A percentile compares a stretch with the other conserved stretches of the same genome.
These are phyloP conservation scores for Gastrolobium villosum DNA, from an alignment of 306 rosid species.

Conservation along the genomic window DNA sequence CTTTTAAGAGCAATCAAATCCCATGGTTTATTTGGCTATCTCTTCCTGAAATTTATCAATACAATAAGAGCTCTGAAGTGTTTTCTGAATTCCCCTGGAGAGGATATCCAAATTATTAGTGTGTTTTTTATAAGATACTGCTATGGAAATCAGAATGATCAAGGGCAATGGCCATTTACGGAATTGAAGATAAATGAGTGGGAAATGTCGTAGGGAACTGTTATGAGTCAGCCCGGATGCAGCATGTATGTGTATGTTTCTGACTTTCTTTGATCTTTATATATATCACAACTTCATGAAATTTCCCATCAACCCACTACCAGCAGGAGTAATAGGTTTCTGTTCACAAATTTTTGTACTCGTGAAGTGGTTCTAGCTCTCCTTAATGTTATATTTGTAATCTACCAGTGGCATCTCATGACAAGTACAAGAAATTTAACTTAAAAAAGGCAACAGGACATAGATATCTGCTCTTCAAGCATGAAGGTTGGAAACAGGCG, in stretches of 20 bases:
- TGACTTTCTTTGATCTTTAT: neutral
- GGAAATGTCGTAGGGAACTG: neutral
- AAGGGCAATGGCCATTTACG: neutral
- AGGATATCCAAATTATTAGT: neutral
- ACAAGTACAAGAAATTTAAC: no score
- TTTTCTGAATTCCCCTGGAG: neutral
- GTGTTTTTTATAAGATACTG: conserved; percentile 14
- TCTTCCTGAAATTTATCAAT: no score
- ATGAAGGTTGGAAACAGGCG: no score
- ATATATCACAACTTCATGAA: neutral
- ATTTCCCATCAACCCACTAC: neutral
- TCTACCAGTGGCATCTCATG: neutral
- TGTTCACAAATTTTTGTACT: neutral
- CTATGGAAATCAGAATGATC: neutral
- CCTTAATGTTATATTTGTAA: neutral
- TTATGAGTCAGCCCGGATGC: neutral
- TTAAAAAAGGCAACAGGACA: no score
- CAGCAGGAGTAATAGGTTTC: no score
- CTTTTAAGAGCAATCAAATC: no score
- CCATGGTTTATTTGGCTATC: no score
- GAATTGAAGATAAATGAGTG: neutral
- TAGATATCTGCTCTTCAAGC: no score
- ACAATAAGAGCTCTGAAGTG: neutral
- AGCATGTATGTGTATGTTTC: neutral
- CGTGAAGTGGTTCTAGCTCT: neutral